phyloP scores from a whole-genome alignment of 345 rosid species.

The Carallia brachiata region DNA sequence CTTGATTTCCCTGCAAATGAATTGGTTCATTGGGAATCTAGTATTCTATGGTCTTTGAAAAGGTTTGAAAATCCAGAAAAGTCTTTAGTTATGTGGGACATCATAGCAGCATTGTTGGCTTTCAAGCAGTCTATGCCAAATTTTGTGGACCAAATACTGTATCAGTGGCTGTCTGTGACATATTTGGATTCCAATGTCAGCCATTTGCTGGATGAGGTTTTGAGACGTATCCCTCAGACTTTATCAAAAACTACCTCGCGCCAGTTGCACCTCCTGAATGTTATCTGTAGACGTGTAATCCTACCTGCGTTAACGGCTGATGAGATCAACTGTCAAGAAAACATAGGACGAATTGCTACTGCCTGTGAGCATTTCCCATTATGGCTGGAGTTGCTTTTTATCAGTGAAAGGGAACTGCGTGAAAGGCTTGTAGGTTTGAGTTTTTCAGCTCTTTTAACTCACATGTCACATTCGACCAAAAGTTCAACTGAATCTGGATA shows the following conservation, averaged over 20 bases:
- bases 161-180: slow-evolving; percentile 65
- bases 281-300: slow-evolving; percentile 61
- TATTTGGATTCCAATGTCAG: slow-evolving; percentile 38
- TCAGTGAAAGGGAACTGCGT: slow-evolving; percentile 80
- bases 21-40: slow-evolving; percentile 60
- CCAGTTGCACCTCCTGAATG: slow-evolving; percentile 69
- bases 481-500: slow-evolving; percentile 20
- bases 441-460: slow-evolving; percentile 44
- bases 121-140: slow-evolving; percentile 62
- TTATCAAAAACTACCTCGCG: slow-evolving; percentile 55
- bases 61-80: slow-evolving; percentile 43
- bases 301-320: slow-evolving; percentile 56
- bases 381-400: slow-evolving; percentile 62
- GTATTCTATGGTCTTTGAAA: slow-evolving; percentile 66
- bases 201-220: slow-evolving; percentile 41
- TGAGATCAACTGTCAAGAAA: slow-evolving; percentile 47
- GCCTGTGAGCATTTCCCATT: slow-evolving; percentile 33
- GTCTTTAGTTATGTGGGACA: slow-evolving; percentile 82
- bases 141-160: slow-evolving; percentile 49
- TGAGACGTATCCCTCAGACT: slow-evolving; percentile 38
- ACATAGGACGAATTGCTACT: slow-evolving; percentile 18
- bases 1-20: slow-evolving; percentile 51
- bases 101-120: slow-evolving; percentile 62
- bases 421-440: slow-evolving; percentile 65
- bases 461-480: slow-evolving; percentile 25